phyloP scores from a whole-genome alignment of 139 green algal genomes.

The Tetraselmis striata region DNA sequence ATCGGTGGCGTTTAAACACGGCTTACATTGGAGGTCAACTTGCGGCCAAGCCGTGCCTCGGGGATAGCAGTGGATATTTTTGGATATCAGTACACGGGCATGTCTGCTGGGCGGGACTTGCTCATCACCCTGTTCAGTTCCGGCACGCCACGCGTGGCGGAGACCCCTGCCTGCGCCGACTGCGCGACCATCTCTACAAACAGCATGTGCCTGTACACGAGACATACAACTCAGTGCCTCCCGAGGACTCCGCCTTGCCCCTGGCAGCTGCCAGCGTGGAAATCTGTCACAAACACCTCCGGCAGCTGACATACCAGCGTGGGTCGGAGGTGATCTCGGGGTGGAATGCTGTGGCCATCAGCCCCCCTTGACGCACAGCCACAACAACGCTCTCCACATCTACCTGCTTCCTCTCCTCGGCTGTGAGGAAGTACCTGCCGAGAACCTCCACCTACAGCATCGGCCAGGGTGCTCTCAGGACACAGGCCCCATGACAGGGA shows the following conservation, averaged over 20 bases:
- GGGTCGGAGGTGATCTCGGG: constrained; percentile 90
- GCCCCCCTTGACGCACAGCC: constrained; percentile 66
- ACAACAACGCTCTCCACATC: constrained; percentile 57
- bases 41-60: no score
- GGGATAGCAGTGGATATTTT: no score
- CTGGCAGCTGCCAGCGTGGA: background rate
- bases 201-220: constrained; percentile 66
- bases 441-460: constrained; percentile 1
- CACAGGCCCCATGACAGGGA: background rate
- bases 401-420: background rate
- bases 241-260: background rate
- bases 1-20: no score
- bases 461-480: background rate
- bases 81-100: no score
- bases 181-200: constrained; percentile 80
- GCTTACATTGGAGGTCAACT: no score
- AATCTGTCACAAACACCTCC: background rate
- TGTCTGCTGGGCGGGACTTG: no score
- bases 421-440: background rate
- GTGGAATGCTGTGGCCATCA: constrained; percentile 96
- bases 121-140: no score
- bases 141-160: no score
- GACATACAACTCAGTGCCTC: constrained; percentile 1
- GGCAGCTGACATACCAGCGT: constrained; percentile 51
- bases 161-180: no score